Conservation (phyloP, 1,284 basidiomycete species). For the Fomes fomentarius region DNA sequence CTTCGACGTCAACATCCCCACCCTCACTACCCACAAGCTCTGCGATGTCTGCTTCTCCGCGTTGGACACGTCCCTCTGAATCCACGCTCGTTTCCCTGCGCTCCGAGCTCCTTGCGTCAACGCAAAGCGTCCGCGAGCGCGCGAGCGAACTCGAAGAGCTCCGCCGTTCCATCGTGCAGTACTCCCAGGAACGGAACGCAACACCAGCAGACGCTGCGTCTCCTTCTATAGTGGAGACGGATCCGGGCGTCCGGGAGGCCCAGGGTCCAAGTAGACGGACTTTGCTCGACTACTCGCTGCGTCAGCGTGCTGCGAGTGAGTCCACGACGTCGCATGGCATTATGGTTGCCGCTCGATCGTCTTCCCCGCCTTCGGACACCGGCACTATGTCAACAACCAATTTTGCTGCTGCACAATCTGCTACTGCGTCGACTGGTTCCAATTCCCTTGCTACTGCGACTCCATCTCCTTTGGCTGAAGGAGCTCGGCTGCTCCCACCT, state of each 20-base stretch:
- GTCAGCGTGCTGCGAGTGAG: constrained; percentile 8
- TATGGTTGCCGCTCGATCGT: constrained; percentile 30
- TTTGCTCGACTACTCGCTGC: constrained; percentile 9
- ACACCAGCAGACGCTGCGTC: constrained; percentile 7
- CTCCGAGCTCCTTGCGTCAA: constrained; percentile 13
- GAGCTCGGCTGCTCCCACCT: background rate
- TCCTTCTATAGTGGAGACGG: constrained; percentile 6
- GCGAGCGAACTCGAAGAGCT: constrained; percentile 22
- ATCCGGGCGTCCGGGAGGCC: background rate
- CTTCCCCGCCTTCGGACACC: constrained; percentile 1
- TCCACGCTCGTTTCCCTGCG: constrained; percentile 14
- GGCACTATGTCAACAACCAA: background rate
- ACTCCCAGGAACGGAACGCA: constrained; percentile 9
- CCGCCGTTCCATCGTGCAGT: constrained; percentile 13
- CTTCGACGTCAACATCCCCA: constrained; percentile 1
- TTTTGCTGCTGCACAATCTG: background rate
- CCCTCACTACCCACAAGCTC: background rate
- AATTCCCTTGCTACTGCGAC: background rate
- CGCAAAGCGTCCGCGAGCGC: constrained; percentile 19
- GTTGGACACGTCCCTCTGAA: constrained; percentile 6
- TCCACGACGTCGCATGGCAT: constrained; percentile 30
- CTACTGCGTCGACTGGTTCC: background rate
- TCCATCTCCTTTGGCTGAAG: background rate
- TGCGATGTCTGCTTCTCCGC: background rate
- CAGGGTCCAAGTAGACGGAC: constrained; percentile 1